phyloP scores from a whole-genome alignment of 2,329 filamentous ascomycete species.

The Fusarium sp. region DNA sequence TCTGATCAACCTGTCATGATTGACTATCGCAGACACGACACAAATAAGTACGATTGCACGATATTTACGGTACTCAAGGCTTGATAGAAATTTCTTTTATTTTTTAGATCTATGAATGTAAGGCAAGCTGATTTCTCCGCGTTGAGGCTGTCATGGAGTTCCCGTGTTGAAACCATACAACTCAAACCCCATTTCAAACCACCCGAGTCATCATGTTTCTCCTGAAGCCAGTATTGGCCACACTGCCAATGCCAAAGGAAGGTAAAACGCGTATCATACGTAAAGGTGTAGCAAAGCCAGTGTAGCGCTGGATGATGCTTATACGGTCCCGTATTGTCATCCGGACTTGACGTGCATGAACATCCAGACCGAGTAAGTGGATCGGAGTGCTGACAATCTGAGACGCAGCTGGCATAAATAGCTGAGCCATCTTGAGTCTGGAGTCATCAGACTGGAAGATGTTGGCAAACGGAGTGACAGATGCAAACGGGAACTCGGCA shows the following conservation, averaged over 20 bases:
- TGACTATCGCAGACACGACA: too few species aligned
- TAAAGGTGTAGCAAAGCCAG: constrained; percentile 41
- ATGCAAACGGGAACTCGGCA: constrained; percentile 39
- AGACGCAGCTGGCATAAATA: constrained; percentile 43
- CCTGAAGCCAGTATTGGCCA: constrained; percentile 45
- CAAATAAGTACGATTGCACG: too few species aligned
- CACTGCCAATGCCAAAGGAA: constrained; percentile 43
- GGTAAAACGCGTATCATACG: constrained; percentile 44
- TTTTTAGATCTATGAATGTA: constrained; percentile 4
- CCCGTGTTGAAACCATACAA: constrained; percentile 34
- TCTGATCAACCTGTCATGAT: too few species aligned
- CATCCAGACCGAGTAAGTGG: constrained; percentile 44
- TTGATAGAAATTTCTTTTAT: background rate
- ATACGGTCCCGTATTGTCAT: constrained; percentile 39
- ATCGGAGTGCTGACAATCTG: constrained; percentile 45
- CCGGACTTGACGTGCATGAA: constrained; percentile 34
- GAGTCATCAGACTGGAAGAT: constrained; percentile 42
- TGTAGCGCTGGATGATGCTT: constrained; percentile 25
- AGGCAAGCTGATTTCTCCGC: constrained; percentile 9
- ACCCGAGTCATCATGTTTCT: constrained; percentile 37
- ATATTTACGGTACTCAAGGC: too few species aligned
- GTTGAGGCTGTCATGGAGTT: constrained; percentile 37
- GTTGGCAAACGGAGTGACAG: constrained; percentile 31
- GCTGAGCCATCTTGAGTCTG: constrained; percentile 44
- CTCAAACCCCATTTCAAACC: constrained; percentile 15